Base-by-base conservation (phyloP, 148 eudicot species). In the Rhododendron mucronatum region DNA sequence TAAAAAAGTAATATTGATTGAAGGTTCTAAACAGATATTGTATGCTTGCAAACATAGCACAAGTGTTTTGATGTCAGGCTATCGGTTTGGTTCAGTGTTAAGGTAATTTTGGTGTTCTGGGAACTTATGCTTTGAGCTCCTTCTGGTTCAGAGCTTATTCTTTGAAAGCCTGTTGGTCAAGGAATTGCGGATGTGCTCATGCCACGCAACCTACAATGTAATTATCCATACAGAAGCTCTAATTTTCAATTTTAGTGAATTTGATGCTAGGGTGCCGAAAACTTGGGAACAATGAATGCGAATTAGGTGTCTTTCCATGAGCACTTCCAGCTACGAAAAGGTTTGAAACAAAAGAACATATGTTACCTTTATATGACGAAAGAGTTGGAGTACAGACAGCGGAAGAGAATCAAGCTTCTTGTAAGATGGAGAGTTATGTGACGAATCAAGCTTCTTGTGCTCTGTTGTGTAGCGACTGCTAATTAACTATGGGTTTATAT, bases 141-240 rank as follows among this genome's bases (percentile, higher is more conserved):
- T 84, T 9, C 81, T 74, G 13, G 50, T 51, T 84, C 6, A 35
- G 50, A 37, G 48, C 71, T 55, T 84, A 33, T 30, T 37, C 80
- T 47, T 74, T 84, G 80, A 33, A 50, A 83, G 53, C 63, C 26
- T 45, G 15, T 28, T 61, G 15, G 57, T 39, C 21, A 61, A 44
- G 85, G 28, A 67, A 28, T 47, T 28, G 20, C n/a, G n/a, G 78
- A 65, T 71, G 65, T 83, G 79, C n/a, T 83, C 44, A 51, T 80
- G 82, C 37, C 18, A 13, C 14, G 28, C 21, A 15, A 50, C 53
- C n/a, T 51, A 80, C 35, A 39, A 18, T 30, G 7, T 30, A 7
- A 41, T 51, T 50, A 53, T 20, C 63, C 37, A 41, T 30, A 80
- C 2, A 80, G 41, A 51, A 51, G n/a, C 39, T 50, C 82, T 80